Percentiles rank a stretch among this genome's conserved stretches.
These are phyloP conservation scores for Nitzschia sp. DNA, from an alignment of 108 stramenopile species.

Conservation along the genomic window DNA sequence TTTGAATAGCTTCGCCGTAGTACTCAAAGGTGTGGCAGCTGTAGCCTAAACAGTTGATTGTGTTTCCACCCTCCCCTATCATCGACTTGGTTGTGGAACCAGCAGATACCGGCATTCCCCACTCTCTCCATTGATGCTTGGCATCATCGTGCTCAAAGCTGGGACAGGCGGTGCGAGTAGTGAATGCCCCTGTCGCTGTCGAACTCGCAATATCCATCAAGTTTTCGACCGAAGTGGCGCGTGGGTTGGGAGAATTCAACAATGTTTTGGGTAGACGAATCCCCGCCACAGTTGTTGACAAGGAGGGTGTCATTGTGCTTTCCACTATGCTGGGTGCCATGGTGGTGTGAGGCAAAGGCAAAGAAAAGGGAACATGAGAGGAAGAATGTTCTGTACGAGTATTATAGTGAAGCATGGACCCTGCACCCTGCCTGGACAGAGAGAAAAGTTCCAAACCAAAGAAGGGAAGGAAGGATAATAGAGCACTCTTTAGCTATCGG, in stretches of 20 bases:
- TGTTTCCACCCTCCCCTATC: background rate
- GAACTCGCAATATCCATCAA: background rate
- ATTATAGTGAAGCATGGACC: too few relatives aligned
- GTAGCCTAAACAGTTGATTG: slow-evolving; percentile 7
- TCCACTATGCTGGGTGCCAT: background rate
- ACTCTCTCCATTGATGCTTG: slow-evolving; percentile 1
- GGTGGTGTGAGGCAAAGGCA: too few relatives aligned
- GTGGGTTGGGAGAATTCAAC: slow-evolving; percentile 1
- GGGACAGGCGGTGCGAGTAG: background rate
- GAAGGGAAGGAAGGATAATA: too few relatives aligned
- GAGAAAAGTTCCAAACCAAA: too few relatives aligned
- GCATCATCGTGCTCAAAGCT: slow-evolving; percentile 1
- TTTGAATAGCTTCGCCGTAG: slow-evolving; percentile 4
- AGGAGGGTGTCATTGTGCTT: background rate
- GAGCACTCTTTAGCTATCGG: too few relatives aligned
- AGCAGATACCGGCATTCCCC: background rate
- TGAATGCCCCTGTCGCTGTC: background rate
- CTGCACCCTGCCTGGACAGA: too few relatives aligned
- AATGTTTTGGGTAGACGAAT: background rate
- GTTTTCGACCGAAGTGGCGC: background rate
- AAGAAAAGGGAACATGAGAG: too few relatives aligned
- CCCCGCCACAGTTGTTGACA: background rate
- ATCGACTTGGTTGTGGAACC: too few relatives aligned
- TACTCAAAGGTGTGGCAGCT: slow-evolving; percentile 5
- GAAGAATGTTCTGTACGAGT: too few relatives aligned